These are phyloP conservation scores for Chlamydomonas applanata DNA, from an alignment of 139 green algal genomes.

Conservation along the genomic window DNA sequence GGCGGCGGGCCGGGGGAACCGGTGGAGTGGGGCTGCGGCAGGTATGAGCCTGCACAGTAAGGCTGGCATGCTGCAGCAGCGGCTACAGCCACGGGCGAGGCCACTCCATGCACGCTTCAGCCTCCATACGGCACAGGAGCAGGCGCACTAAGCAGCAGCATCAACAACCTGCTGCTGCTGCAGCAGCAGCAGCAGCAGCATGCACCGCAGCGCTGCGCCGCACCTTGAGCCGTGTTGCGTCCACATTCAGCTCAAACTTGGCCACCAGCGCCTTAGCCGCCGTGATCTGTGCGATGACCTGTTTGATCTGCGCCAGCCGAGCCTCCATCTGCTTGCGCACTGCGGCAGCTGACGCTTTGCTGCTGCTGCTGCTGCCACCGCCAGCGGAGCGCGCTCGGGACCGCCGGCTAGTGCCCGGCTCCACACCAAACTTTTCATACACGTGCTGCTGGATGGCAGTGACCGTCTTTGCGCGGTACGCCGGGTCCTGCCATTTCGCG, in stretches of 20 bases:
- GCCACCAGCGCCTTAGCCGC: background rate
- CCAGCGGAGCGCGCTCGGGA: background rate
- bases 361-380: slow-evolving; percentile 3
- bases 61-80: no score
- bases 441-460: slow-evolving; percentile 13
- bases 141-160: no score
- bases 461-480: slow-evolving; percentile 28
- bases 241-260: background rate
- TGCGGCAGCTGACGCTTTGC: background rate
- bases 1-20: no score
- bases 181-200: no score
- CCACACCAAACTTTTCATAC: background rate
- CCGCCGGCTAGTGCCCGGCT: background rate
- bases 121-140: no score
- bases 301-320: background rate
- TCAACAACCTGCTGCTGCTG: no score
- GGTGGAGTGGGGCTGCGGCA: no score
- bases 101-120: no score
- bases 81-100: no score
- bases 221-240: slow-evolving; percentile 2
- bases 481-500: slow-evolving; percentile 42
- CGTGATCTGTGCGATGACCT: background rate
- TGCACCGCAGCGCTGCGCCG: no score
- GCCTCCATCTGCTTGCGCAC: background rate
- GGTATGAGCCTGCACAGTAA: no score